phyloP scores from a whole-genome alignment of 495 filamentous ascomycete genomes.

The Tetracladium marchalianum region DNA sequence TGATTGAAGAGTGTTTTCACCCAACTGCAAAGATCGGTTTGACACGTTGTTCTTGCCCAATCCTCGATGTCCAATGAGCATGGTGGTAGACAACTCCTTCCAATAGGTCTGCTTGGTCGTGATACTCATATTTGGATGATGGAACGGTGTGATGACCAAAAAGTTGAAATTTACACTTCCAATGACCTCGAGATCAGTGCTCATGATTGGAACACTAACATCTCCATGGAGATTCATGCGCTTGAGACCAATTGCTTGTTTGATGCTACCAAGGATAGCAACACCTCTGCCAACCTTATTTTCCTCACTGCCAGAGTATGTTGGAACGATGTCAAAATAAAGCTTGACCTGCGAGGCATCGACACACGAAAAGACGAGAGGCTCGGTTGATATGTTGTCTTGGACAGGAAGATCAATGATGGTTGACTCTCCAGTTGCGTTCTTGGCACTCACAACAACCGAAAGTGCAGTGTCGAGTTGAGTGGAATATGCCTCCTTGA shows the following conservation, averaged over 20 bases:
- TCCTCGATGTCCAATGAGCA: constrained; percentile 91
- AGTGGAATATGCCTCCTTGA: constrained; percentile 79
- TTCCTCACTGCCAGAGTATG: constrained; percentile 84
- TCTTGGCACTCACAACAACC: constrained; percentile 80
- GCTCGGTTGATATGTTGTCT: constrained; percentile 86
- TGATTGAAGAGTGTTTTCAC: constrained; percentile 90
- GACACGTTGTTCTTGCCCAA: constrained; percentile 83
- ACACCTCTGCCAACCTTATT: constrained; percentile 86
- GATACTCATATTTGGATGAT: constrained; percentile 85
- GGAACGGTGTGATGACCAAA: constrained; percentile 86
- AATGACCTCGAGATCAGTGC: constrained; percentile 76
- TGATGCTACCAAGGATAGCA: constrained; percentile 77
- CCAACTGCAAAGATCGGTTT: constrained; percentile 79
- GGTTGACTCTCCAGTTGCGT: constrained; percentile 75
- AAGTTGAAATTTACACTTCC: constrained; percentile 96
- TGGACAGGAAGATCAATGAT: constrained; percentile 89
- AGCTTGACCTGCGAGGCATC: constrained; percentile 78
- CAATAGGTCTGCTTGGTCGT: constrained; percentile 89
- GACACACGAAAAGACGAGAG: constrained; percentile 72
- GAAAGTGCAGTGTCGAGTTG: constrained; percentile 92
- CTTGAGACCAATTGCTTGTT: constrained; percentile 61
- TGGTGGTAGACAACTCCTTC: constrained; percentile 72
- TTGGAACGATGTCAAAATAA: constrained; percentile 93
- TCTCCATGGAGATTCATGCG: constrained; percentile 89
- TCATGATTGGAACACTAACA: constrained; percentile 81